Evolutionary conservation across 345 rosid genomes (phyloP), one percentile per base, ranked within the genome.

Genomic region (Laguncularia racemosa): DNA sequence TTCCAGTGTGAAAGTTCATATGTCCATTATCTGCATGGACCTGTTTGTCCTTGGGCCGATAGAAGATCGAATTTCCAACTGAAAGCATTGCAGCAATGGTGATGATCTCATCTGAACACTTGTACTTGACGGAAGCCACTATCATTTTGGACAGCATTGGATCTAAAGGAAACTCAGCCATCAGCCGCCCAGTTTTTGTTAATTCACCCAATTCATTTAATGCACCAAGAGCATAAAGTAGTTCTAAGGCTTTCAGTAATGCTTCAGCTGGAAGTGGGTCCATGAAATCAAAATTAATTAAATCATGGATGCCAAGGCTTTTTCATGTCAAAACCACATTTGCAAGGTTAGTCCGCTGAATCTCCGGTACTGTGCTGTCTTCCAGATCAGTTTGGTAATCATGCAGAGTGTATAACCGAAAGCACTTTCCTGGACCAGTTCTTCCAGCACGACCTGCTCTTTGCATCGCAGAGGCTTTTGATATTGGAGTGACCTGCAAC

Each of bases 231-330:
- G 97, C 96, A 78, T 81, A 93, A 16, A 92, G 81, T 13, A 84
- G 71, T 58, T 92, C 98, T 56, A 89, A 54, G 18, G 98, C 93
- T 74, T 89, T 89, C 38, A 89, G 76, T 66, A 93, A 76, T 52
- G 97, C 93, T 80, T 89, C 99, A 51, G 97, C 91, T 1, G 99
- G 96, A 15, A 97, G 99, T 57, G 95, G 97, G 48, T 93, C 99
- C 95, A 93, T 93, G 53, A 93, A 93, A 70, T 93, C 99, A 70
- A 93, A 93, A 77, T 87, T 79, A 20, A 89, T 40, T 44, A 93
- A 67, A 75, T 93, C 99, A 55, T 87, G 89, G 66, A 93, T 93
- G 50, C 99, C 99, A 65, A 89, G 97, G 78, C 97, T 93, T 84
- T 93, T 93, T 61, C 89, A 78, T 58, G 82, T 63, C 55, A 93